Conservation (phyloP, 352 stramenopile genomes). For the Stramenopiles sp. region DNA sequence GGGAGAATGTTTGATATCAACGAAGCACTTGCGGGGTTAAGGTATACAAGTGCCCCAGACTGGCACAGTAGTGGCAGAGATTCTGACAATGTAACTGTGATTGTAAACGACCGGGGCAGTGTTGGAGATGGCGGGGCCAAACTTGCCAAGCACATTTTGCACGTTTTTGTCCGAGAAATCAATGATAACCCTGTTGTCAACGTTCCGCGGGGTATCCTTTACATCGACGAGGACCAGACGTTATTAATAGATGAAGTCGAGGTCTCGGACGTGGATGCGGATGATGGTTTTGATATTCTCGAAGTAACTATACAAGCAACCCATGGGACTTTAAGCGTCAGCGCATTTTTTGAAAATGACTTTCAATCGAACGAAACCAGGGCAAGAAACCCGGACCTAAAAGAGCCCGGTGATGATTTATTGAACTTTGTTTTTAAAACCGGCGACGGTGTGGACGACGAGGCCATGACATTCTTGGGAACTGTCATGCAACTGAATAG, state of each 20-base stretch:
- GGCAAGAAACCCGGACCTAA: neutral
- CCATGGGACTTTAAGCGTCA: neutral
- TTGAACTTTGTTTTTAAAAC: neutral
- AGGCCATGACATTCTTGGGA: neutral
- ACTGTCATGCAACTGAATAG: neutral
- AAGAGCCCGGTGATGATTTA: neutral
- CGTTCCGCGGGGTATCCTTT: neutral
- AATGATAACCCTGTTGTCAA: neutral
- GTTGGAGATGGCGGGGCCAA: neutral
- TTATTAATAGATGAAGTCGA: neutral
- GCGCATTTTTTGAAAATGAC: neutral
- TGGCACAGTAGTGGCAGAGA: neutral
- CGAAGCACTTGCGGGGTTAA: neutral
- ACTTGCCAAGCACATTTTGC: neutral
- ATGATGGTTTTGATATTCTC: neutral
- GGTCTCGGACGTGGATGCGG: neutral
- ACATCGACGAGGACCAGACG: neutral
- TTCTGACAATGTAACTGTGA: neutral
- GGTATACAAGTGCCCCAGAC: neutral
- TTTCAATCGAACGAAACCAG: neutral
- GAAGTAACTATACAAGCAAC: neutral
- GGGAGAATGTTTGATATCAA: neutral
- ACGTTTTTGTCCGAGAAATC: neutral
- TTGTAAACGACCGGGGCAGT: neutral
- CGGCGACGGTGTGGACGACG: neutral